These are phyloP conservation scores for Onygenales sp. DNA, from an alignment of 2,329 filamentous ascomycete genomes.

Conservation along the genomic window DNA sequence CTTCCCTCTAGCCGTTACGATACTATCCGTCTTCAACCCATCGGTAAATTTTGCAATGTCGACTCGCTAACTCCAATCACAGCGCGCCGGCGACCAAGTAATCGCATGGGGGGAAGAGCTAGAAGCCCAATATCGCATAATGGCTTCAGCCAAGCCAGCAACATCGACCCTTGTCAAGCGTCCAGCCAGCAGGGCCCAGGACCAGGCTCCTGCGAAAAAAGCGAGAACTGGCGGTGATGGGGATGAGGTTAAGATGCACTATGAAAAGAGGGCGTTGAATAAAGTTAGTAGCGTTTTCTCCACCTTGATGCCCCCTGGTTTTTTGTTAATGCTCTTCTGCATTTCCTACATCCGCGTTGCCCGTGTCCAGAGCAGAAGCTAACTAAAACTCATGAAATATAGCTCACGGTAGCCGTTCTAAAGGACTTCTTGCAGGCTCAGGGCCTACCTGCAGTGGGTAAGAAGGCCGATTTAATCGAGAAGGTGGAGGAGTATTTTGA, in stretches of 20 bases:
- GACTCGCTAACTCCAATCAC: not conserved
- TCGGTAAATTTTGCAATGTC: not conserved
- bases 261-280: slow-evolving; percentile 33
- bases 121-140: slow-evolving; percentile 45
- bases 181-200: slow-evolving; percentile 16
- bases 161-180: slow-evolving; percentile 41
- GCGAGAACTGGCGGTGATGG: slow-evolving; percentile 30
- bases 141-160: slow-evolving; percentile 32
- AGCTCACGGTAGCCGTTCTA: slow-evolving; percentile 38
- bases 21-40: not conserved
- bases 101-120: slow-evolving; percentile 66
- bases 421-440: slow-evolving; percentile 39
- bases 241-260: slow-evolving; percentile 31
- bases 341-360: not conserved
- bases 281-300: slow-evolving; percentile 22
- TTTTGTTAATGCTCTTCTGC: not conserved
- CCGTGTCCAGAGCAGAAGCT: slow-evolving; percentile 6
- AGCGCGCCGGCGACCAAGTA: slow-evolving; percentile 67
- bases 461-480: slow-evolving; percentile 44
- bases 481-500: slow-evolving; percentile 40
- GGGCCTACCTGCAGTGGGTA: slow-evolving; percentile 33
- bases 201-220: slow-evolving; percentile 31
- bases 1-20: not conserved
- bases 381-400: not conserved
- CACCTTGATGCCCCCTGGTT: not conserved